Base-by-base conservation (phyloP, 1,284 basidiomycete species). In the Cutaneotrichosporon cavernicola region DNA sequence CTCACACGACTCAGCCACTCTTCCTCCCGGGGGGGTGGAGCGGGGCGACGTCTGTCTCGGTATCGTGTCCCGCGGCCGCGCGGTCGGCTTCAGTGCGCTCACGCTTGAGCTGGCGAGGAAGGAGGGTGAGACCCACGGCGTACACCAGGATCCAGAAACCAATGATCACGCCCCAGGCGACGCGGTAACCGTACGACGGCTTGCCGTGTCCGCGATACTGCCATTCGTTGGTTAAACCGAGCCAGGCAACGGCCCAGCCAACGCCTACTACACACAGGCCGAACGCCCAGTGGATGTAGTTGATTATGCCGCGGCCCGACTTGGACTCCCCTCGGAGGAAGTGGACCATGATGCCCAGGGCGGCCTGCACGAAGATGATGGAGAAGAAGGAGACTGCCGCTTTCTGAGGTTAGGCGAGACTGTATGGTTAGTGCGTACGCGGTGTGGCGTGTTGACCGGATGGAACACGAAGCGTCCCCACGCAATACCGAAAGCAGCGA, bases 321-420 rank as follows among this genome's bases (percentile, higher is more conserved):
- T 8, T 22, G 38, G 22, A 26, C n/a, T 21, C n/a, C 6, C 16
- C 30, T 2, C 31, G 31, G 51, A 34, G 6, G 18, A 34, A 32
- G 47, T 58, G 57, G 5, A 36, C 34, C 2, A 16, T 2, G 6
- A 32, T 14, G 5, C 57, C 57, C 7, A 50, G 47, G 11, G 26
- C 8, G 13, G 47, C 57, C 22, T 58, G 57, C 1, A 18, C 63
- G 61, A 85, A 34, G 71, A 88, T 87, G 26, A 89, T 76, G 49
- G 81, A 81, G 62, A 88, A 83, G 57, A 89, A 73, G 9, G 80
- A 82, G 52, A 86, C 72, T 32, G 87, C 87, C 71, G 83, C 82
- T 76, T 81, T 81, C 84, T 85, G 38, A 22, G 36, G 38, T 56
- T 36, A 56, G 26, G 55, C 5, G 21, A 40, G 13, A 8, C 21